These are phyloP conservation scores for Pichia norvegensis DNA, from an alignment of 1,139 yeast species.

Conservation along the genomic window DNA sequence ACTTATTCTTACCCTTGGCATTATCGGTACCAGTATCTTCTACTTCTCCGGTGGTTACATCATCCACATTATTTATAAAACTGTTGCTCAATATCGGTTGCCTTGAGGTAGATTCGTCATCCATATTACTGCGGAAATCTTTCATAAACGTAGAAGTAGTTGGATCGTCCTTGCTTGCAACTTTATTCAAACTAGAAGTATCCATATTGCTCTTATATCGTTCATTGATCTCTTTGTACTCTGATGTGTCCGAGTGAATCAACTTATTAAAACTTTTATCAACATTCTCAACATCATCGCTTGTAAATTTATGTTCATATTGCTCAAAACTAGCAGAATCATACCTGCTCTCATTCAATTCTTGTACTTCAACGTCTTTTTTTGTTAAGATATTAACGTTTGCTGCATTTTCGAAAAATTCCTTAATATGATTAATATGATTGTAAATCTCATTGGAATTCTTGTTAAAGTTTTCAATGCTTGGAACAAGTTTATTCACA, in stretches of 20 bases:
- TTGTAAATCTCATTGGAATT: slow-evolving; percentile 52
- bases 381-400: slow-evolving; percentile 35
- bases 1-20: slow-evolving; percentile 1
- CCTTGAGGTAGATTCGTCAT: slow-evolving; percentile 15
- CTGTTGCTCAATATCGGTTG: slow-evolving; percentile 1
- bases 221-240: slow-evolving; percentile 8
- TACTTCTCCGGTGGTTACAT: not conserved
- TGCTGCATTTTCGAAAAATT: slow-evolving; percentile 68
- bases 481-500: slow-evolving; percentile 54
- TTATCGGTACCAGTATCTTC: not conserved
- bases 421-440: slow-evolving; percentile 65
- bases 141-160: slow-evolving; percentile 5
- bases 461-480: slow-evolving; percentile 48
- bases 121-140: slow-evolving; percentile 1
- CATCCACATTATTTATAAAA: not conserved
- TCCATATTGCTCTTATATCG: slow-evolving; percentile 14
- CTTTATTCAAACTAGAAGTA: not conserved
- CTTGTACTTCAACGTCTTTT: slow-evolving; percentile 12
- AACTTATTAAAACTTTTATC: not conserved
- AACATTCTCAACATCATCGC: not conserved
- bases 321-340: not conserved
- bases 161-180: not conserved
- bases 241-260: slow-evolving; percentile 6
- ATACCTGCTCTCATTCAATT: not conserved
- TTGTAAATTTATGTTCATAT: not conserved